A percentile compares a stretch with the other conserved stretches of the same genome.
phyloP scores from a whole-genome alignment of 306 rosid genomes.

The Acacia acuminata region DNA sequence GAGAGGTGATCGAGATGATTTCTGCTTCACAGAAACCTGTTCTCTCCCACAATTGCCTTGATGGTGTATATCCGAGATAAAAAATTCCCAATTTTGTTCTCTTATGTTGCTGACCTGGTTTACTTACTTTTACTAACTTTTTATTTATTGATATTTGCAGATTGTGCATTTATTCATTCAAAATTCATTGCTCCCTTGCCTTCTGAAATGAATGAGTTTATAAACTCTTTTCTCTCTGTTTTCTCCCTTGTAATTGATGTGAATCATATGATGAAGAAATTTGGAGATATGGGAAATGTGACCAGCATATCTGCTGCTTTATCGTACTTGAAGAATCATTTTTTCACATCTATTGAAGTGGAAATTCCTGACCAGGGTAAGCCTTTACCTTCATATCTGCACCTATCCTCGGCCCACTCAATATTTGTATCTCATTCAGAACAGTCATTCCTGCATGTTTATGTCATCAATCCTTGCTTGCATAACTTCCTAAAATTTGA shows the following conservation, averaged over 20 bases:
- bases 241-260: constrained; percentile 71
- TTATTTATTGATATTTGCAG: constrained; percentile 48
- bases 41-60: constrained; percentile 81
- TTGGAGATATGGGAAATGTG: constrained; percentile 55
- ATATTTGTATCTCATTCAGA: constrained; percentile 14
- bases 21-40: constrained; percentile 98
- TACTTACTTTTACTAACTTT: constrained; percentile 13
- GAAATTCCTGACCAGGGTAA: constrained; percentile 64
- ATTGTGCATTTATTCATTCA: constrained; percentile 76
- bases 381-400: constrained; percentile 20
- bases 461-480: constrained; percentile 22
- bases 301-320: constrained; percentile 61
- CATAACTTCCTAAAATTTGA: constrained; percentile 14
- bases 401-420: not conserved
- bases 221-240: constrained; percentile 46
- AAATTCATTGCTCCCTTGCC: constrained; percentile 81
- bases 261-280: constrained; percentile 63
- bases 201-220: constrained; percentile 63
- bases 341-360: constrained; percentile 64
- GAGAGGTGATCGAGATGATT: constrained; percentile 96
- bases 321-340: constrained; percentile 67
- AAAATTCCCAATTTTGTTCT: constrained; percentile 33
- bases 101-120: constrained; percentile 22
- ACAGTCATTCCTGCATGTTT: constrained; percentile 14
- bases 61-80: constrained; percentile 68